Evolutionary conservation across 2,329 filamentous ascomycete species (phyloP).

Genomic region (Calonectria fujianensis): DNA sequence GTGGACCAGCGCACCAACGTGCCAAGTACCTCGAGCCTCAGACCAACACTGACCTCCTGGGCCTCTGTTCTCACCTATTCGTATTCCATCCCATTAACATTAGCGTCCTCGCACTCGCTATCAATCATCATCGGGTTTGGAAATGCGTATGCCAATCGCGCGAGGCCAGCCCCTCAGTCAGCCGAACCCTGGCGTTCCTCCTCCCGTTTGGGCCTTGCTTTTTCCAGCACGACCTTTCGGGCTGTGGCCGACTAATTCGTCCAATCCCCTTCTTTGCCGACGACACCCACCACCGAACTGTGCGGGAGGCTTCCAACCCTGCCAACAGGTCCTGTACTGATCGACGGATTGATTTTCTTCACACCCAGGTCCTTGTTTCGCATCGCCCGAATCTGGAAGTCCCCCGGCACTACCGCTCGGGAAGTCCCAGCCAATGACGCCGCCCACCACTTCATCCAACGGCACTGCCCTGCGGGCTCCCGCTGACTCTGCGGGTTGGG

Average conservation of each 20-base stretch:
- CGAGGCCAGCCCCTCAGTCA: slow-evolving; percentile 14
- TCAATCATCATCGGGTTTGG: slow-evolving; percentile 15
- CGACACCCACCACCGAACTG: slow-evolving; percentile 33
- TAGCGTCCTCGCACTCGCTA: slow-evolving; percentile 15
- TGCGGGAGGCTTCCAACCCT: slow-evolving; percentile 35
- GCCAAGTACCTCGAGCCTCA: not conserved
- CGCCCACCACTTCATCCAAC: slow-evolving; percentile 9
- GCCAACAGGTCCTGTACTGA: slow-evolving; percentile 44
- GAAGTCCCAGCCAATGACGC: slow-evolving; percentile 45
- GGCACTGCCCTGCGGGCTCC: slow-evolving; percentile 29
- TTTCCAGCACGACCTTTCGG: slow-evolving; percentile 26
- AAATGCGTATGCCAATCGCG: slow-evolving; percentile 14
- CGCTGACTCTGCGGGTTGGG: not conserved
- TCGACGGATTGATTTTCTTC: slow-evolving; percentile 55
- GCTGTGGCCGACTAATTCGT: slow-evolving; percentile 18
- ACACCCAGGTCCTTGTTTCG: slow-evolving; percentile 52
- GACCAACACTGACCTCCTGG: not conserved
- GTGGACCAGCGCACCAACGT: not conserved
- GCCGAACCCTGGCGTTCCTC: slow-evolving; percentile 20
- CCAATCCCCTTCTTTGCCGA: slow-evolving; percentile 9
- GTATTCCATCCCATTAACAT: not conserved
- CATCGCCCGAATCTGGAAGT: slow-evolving; percentile 53
- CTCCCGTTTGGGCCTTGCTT: slow-evolving; percentile 27
- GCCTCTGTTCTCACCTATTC: not conserved
- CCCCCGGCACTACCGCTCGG: slow-evolving; percentile 45